Conservation (phyloP, 306 rosid genomes). For the Biancaea sappan region DNA sequence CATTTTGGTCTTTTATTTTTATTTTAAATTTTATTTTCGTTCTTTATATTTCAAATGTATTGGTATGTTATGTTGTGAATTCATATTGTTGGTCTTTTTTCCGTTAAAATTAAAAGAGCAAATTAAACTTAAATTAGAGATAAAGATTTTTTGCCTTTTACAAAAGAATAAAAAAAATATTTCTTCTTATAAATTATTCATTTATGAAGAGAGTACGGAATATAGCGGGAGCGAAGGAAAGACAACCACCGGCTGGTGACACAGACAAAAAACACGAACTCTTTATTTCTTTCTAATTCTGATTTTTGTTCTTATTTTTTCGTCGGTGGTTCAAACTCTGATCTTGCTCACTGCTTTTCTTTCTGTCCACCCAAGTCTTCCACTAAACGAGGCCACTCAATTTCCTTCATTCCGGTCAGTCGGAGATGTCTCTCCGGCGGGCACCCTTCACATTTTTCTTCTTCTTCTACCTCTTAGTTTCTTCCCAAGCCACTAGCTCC, state of each 20-base stretch:
- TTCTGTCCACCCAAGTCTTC: neutral
- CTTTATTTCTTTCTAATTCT: neutral
- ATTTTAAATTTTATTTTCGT: too few species aligned
- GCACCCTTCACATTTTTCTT: slow-evolving; percentile 16
- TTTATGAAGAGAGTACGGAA: neutral
- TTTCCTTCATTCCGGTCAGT: slow-evolving; percentile 17
- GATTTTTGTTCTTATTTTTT: neutral
- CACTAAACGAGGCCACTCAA: neutral
- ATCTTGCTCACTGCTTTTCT: neutral
- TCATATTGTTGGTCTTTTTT: too few species aligned
- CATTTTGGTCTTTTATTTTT: too few species aligned
- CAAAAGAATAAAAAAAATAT: neutral
- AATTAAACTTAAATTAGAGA: too few species aligned
- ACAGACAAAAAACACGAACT: neutral
- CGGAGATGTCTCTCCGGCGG: slow-evolving; percentile 67
- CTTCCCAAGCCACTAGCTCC: slow-evolving; percentile 35
- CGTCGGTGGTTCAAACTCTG: neutral
- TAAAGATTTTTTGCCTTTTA: too few species aligned
- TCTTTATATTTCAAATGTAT: too few species aligned
- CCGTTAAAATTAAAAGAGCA: too few species aligned
- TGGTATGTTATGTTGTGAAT: too few species aligned
- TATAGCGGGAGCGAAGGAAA: neutral
- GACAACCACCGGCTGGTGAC: neutral
- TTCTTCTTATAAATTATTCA: too few species aligned
- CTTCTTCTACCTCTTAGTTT: slow-evolving; percentile 48